Evolutionary conservation across 768 basidiomycete species (phyloP).

Genomic region (Kwoniella sp.): DNA sequence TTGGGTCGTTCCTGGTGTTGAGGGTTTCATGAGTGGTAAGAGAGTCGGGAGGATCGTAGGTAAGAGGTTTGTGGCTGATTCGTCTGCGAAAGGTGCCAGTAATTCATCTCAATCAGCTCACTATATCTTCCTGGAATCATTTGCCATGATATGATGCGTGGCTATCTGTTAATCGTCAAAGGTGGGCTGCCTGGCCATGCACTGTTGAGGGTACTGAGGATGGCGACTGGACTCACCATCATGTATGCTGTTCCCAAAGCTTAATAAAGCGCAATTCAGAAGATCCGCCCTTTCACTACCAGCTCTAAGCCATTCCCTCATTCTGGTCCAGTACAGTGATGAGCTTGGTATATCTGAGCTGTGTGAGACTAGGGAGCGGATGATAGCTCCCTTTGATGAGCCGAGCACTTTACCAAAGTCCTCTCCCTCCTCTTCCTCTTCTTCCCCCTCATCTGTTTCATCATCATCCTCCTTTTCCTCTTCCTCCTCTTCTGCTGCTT

Average conservation of each 20-base stretch:
- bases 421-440: conserved; percentile 6
- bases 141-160: no score
- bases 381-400: conserved; percentile 24
- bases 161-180: no score
- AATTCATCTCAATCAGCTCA: background rate
- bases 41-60: conserved; percentile 13
- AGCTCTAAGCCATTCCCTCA: conserved; percentile 32
- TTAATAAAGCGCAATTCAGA: conserved; percentile 35
- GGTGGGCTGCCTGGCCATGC: no score
- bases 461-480: background rate
- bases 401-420: conserved; percentile 14
- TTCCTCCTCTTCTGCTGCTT: background rate
- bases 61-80: conserved; percentile 5
- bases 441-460: conserved; percentile 1
- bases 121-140: no score
- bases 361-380: conserved; percentile 28
- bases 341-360: conserved; percentile 15
- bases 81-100: conserved; percentile 11
- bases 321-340: conserved; percentile 25
- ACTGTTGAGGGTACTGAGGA: no score
- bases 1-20: conserved; percentile 63
- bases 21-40: conserved; percentile 14
- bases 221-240: conserved; percentile 41
- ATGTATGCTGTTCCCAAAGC: conserved; percentile 41
- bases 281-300: conserved; percentile 30